Evolutionary conservation across 2,329 filamentous ascomycete species (phyloP).

Genomic region (Rhexocercosporidium sp.): DNA sequence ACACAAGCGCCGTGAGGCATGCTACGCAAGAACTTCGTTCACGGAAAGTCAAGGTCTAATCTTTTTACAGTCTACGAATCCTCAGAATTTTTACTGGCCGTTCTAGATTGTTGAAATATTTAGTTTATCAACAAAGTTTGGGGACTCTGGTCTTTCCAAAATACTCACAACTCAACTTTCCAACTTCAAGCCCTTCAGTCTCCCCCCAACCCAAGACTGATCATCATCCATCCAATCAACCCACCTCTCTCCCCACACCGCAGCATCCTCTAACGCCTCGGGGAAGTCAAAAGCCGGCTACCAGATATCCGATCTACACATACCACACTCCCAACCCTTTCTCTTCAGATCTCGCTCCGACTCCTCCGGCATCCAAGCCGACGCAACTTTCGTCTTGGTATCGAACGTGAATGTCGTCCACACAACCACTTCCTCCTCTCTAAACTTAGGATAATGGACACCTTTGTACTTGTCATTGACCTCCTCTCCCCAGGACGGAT

Average conservation of each 20-base stretch:
- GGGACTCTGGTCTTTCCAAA: too few species aligned
- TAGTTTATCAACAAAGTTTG: too few species aligned
- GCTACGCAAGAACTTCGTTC: too few species aligned
- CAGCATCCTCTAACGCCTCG: background rate
- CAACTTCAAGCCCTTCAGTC: background rate
- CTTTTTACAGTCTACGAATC: too few species aligned
- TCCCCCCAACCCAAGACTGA: background rate
- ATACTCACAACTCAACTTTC: background rate
- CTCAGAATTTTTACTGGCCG: too few species aligned
- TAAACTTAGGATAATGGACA: background rate
- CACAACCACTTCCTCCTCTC: constrained; percentile 16
- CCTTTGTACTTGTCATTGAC: background rate
- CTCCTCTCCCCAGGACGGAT: background rate
- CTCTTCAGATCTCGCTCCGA: background rate
- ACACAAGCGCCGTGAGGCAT: too few species aligned
- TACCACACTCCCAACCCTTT: background rate
- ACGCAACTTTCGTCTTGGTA: background rate
- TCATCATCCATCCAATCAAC: background rate
- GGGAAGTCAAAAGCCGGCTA: background rate
- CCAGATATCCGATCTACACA: background rate
- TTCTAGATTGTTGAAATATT: too few species aligned
- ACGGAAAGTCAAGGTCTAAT: too few species aligned
- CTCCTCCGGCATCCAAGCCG: constrained; percentile 20
- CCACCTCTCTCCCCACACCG: background rate
- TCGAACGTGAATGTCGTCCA: constrained; percentile 17